A percentile compares a stretch with the other conserved stretches of the same genome.
Conservation (phyloP, 2,329 filamentous ascomycete species). For the Cordyceps militaris region DNA sequence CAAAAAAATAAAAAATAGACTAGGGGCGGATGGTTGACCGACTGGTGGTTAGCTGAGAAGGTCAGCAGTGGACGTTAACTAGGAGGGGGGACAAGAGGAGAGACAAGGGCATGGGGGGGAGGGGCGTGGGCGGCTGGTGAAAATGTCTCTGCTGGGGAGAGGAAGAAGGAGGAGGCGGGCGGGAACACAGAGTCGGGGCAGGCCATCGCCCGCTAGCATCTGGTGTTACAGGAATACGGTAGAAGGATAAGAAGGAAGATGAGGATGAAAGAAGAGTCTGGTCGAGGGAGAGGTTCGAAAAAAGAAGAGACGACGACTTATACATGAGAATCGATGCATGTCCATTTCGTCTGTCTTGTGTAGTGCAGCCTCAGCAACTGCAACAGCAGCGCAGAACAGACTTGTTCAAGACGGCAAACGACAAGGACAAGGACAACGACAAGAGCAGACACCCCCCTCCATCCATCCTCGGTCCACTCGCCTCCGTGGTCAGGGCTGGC, state of each 20-base stretch:
- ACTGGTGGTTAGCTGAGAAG: neutral
- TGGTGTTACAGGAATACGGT: neutral
- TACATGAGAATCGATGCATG: too few species aligned
- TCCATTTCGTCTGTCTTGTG: neutral
- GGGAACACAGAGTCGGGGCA: neutral
- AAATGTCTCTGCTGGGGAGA: neutral
- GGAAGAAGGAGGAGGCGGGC: neutral
- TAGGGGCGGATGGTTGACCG: neutral
- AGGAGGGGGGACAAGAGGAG: neutral
- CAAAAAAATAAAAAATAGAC: neutral
- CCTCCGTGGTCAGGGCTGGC: neutral
- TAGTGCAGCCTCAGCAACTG: too few species aligned
- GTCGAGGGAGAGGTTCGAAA: neutral
- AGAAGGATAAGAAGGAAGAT: neutral
- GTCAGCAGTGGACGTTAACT: neutral
- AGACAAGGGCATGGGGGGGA: neutral
- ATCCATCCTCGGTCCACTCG: neutral
- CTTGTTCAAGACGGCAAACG: neutral
- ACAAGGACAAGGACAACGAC: neutral
- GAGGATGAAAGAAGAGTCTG: neutral
- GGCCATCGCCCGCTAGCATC: conserved; percentile 1
- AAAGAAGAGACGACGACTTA: neutral
- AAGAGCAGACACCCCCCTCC: neutral
- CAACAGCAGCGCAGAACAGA: too few species aligned
- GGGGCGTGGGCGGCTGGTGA: neutral